phyloP scores from a whole-genome alignment of 768 basidiomycete genomes.

The Coprinellus aureogranulatus region DNA sequence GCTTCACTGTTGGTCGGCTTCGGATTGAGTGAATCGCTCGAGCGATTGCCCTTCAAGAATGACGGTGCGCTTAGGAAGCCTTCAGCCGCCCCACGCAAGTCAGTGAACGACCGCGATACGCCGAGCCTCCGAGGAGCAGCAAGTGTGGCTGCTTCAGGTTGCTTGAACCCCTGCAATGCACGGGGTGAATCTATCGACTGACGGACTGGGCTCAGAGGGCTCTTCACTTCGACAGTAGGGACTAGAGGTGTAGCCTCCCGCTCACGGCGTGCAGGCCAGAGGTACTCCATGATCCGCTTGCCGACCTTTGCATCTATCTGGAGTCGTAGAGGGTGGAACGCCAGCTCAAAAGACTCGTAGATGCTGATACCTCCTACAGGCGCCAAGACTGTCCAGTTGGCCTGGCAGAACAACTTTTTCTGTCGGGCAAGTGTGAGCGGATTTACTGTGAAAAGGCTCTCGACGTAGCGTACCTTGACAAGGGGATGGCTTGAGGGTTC shows the following conservation, averaged over 20 bases:
- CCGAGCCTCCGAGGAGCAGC: constrained; percentile 53
- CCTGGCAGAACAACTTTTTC: constrained; percentile 71
- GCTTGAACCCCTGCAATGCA: constrained; percentile 22
- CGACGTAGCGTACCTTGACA: constrained; percentile 57
- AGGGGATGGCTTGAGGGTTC: constrained; percentile 69
- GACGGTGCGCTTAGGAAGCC: constrained; percentile 24
- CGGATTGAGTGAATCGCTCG: constrained; percentile 35
- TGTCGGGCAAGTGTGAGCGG: constrained; percentile 20
- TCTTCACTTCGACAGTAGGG: constrained; percentile 14
- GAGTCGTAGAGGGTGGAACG: constrained; percentile 81
- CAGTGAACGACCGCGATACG: constrained; percentile 68
- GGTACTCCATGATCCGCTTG: constrained; percentile 79
- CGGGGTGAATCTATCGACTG: constrained; percentile 55
- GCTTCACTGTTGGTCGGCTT: constrained; percentile 3
- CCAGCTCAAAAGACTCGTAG: constrained; percentile 76
- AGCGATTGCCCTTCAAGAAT: constrained; percentile 36
- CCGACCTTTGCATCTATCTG: constrained; percentile 85
- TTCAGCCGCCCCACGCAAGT: constrained; percentile 50
- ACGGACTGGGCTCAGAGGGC: constrained; percentile 23
- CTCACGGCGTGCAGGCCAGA: constrained; percentile 69
- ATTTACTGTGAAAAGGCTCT: too few species aligned
- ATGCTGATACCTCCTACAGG: constrained; percentile 93
- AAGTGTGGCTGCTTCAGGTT: constrained; percentile 9
- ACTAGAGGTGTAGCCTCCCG: constrained; percentile 26
- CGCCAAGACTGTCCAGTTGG: constrained; percentile 79